Evolutionary conservation across 441 rosid genomes (phyloP).

Genomic region (Croton laevigatus): DNA sequence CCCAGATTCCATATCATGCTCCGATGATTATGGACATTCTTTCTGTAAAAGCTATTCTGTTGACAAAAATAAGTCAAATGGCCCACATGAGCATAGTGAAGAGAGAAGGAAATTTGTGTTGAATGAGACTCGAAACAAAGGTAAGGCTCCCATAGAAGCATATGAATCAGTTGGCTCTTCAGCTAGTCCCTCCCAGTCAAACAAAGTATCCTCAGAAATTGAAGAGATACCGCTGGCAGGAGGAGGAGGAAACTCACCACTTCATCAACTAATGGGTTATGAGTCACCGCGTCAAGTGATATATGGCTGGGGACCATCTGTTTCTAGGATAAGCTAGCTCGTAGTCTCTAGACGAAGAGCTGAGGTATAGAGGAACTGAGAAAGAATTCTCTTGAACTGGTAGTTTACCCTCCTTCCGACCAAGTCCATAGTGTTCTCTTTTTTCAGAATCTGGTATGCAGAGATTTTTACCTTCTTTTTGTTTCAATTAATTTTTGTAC

Average conservation of each 20-base stretch:
- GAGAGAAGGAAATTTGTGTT: conserved; percentile 24
- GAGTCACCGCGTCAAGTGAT: conserved; percentile 59
- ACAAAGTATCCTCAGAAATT: conserved; percentile 38
- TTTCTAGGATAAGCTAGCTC: conserved; percentile 17
- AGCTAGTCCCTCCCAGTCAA: conserved; percentile 24
- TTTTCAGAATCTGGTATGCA: background rate
- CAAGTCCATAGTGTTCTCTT: background rate
- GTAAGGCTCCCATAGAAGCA: conserved; percentile 29
- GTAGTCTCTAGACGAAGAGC: background rate
- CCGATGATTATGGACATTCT: conserved; percentile 39
- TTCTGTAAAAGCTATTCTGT: conserved; percentile 39
- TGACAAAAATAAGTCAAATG: conserved; percentile 26
- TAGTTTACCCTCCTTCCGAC: no score
- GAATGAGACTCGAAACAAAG: conserved; percentile 29
- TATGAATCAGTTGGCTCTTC: conserved; percentile 33
- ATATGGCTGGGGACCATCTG: conserved; percentile 20
- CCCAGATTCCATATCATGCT: conserved; percentile 36
- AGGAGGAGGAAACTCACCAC: conserved; percentile 51
- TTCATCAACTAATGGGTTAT: conserved; percentile 91
- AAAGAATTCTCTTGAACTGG: background rate
- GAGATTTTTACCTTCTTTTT: background rate
- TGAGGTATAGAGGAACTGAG: conserved; percentile 7
- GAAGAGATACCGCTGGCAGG: conserved; percentile 39
- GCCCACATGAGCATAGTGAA: conserved; percentile 23
- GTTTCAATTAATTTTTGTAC: background rate